Evolutionary conservation across 192 early-diverging fungal genomes (phyloP).

Genomic region (Backusella sp.): DNA sequence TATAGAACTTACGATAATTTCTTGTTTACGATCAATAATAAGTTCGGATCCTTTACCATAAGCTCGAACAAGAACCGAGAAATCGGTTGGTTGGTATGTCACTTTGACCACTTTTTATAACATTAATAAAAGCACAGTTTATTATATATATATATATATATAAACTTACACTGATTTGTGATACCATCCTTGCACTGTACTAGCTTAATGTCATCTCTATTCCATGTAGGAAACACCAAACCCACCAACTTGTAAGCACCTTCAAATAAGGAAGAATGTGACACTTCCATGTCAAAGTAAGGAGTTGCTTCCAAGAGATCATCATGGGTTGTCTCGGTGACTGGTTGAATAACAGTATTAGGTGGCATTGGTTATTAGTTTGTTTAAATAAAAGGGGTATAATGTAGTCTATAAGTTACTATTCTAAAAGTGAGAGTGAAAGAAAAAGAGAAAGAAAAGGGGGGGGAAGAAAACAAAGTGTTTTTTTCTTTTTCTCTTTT

Average conservation of each 20-base stretch:
- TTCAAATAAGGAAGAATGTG: slow-evolving; percentile 58
- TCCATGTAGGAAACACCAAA: slow-evolving; percentile 63
- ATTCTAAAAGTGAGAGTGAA: background rate
- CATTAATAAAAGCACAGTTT: background rate
- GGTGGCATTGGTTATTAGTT: slow-evolving; percentile 3
- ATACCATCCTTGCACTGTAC: slow-evolving; percentile 79
- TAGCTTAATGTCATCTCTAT: slow-evolving; percentile 52
- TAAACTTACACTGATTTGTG: slow-evolving; percentile 71
- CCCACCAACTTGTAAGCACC: slow-evolving; percentile 55
- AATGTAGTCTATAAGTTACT: background rate
- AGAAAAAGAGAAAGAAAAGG: background rate
- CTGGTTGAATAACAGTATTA: background rate
- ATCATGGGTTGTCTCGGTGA: background rate
- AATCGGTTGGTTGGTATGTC: slow-evolving; percentile 53
- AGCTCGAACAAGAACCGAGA: slow-evolving; percentile 78
- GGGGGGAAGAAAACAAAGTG: background rate
- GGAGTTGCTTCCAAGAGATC: slow-evolving; percentile 28
- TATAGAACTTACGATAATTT: slow-evolving; percentile 71
- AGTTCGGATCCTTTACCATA: slow-evolving; percentile 87
- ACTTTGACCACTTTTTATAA: slow-evolving; percentile 60
- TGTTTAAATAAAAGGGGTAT: background rate
- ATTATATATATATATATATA: background rate
- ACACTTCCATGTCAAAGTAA: slow-evolving; percentile 51
- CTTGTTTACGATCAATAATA: slow-evolving; percentile 86
- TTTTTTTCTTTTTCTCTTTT: too few species aligned